Base-by-base conservation (phyloP, 371 early-diverging fungal species). In the Mortierella sp. region DNA sequence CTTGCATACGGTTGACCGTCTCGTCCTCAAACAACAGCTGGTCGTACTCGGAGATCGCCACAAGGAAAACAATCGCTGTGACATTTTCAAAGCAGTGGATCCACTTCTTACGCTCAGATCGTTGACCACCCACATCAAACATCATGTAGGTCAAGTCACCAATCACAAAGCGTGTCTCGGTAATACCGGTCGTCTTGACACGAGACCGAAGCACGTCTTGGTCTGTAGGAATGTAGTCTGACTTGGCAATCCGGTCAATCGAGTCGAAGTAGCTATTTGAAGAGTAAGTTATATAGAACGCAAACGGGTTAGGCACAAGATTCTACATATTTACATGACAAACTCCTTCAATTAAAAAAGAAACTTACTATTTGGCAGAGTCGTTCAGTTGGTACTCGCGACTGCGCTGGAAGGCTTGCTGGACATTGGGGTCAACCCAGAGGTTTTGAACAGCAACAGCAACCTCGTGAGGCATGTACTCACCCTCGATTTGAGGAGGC, bases 121-220 rank as follows among this genome's bases (percentile, higher is more conserved):
- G 90, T 85, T 98, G 98, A 16, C 98, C 98, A 76, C 98, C 98
- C 44, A 98, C 98, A 89, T 98, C 98, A 88, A 97, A 95, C 96
- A 98, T 97, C 72, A 95, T 92, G 84, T 96, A 96, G 24, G 95
- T 97, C 65, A 98, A 89, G 47, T 96, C 95, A 13, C 95, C 96
- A 78, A 97, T 94, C 48, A 90, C 88, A 90, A 98, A 98, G 16
- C 92, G 94, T 24, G 96, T 97, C 87, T 98, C 99, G 57, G 94
- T 93, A 79, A 97, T 96, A 70, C 97, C 97, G 0, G 97, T 96
- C 8, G 97, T 96, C 88, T 96, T 97, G 83, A 96, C 95, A 57
- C 97, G 94, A 58, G 97, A 95, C 47, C 95, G 92, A 60, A 97
- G 88, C 26, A 97, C 94, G 84, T 97, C 97, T 89, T 97, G 97